These are phyloP conservation scores for Rhodotorula babjevae DNA, from an alignment of 768 basidiomycete genomes.

Conservation along the genomic window DNA sequence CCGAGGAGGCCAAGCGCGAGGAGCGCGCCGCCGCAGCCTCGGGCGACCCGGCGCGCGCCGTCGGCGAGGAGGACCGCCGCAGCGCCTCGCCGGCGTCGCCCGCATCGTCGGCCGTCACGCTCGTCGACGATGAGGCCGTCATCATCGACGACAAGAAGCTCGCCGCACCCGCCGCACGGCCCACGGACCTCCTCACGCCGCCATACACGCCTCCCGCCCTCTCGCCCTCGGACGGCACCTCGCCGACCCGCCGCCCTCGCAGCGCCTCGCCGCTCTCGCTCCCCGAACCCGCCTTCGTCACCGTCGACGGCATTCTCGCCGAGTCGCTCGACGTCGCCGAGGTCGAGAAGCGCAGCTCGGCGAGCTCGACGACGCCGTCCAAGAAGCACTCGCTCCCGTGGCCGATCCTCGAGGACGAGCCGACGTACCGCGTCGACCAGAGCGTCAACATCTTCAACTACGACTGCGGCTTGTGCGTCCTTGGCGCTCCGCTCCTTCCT, in stretches of 20 bases:
- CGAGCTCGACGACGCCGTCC: too few species aligned
- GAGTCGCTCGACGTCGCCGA: not conserved
- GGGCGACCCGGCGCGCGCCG: not conserved
- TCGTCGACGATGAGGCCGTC: too few species aligned
- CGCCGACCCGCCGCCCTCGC: not conserved
- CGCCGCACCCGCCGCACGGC: not conserved
- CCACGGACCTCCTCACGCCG: not conserved
- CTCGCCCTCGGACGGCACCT: not conserved
- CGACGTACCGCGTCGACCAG: conserved; percentile 57
- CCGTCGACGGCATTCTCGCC: not conserved
- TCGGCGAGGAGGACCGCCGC: not conserved
- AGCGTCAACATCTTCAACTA: conserved; percentile 83
- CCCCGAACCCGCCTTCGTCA: not conserved
- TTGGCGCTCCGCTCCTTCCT: conserved; percentile 44
- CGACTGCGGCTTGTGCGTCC: conserved; percentile 65
- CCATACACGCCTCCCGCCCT: not conserved
- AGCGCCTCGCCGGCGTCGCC: too few species aligned
- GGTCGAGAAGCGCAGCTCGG: not conserved
- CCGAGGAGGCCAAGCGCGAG: not conserved
- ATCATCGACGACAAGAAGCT: not conserved
- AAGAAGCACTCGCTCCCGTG: conserved; percentile 7
- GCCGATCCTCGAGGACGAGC: conserved; percentile 30
- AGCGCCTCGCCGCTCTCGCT: not conserved
- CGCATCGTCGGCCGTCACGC: too few species aligned
- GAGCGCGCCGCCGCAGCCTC: too few species aligned